phyloP scores from a whole-genome alignment of 2,329 filamentous ascomycete species.

The Fusarium scirpi region DNA sequence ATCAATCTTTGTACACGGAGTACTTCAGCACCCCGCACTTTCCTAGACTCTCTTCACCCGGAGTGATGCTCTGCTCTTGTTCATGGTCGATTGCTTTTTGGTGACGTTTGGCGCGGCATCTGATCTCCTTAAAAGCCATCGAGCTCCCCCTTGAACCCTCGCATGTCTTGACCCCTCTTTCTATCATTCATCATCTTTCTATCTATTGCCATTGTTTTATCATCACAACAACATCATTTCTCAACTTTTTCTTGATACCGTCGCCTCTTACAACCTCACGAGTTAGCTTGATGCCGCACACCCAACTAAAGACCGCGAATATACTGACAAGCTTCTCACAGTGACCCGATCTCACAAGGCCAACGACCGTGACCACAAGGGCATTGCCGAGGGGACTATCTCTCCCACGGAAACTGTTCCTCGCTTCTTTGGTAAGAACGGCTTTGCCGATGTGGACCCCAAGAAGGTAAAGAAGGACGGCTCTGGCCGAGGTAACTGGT shows the following conservation, averaged over 20 bases:
- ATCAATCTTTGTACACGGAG: conserved; percentile 35
- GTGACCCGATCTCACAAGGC: conserved; percentile 98
- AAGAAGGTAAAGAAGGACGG: conserved; percentile 98
- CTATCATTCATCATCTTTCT: conserved; percentile 29
- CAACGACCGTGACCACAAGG: conserved; percentile 92
- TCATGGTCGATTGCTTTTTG: conserved; percentile 30
- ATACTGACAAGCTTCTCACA: conserved; percentile 53
- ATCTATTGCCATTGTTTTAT: conserved; percentile 17
- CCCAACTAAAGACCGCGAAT: neutral
- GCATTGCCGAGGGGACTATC: conserved; percentile 79
- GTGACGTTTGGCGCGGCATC: conserved; percentile 42
- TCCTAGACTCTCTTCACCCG: conserved; percentile 15
- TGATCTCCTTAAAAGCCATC: conserved; percentile 43
- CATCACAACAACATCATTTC: conserved; percentile 13
- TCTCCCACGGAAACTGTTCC: conserved; percentile 79
- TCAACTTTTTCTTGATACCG: neutral
- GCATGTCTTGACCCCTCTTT: conserved; percentile 35
- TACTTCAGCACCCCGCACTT: conserved; percentile 40
- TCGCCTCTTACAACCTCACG: conserved; percentile 16
- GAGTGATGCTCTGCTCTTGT: conserved; percentile 5
- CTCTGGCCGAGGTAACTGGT: conserved; percentile 94
- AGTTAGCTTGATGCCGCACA: conserved; percentile 34
- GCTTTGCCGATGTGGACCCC: conserved; percentile 83
- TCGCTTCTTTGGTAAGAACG: conserved; percentile 92
- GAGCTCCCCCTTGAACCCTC: conserved; percentile 22